Evolutionary conservation across 257 asterid genomes (phyloP).

Genomic region (Penstemon newberryi): DNA sequence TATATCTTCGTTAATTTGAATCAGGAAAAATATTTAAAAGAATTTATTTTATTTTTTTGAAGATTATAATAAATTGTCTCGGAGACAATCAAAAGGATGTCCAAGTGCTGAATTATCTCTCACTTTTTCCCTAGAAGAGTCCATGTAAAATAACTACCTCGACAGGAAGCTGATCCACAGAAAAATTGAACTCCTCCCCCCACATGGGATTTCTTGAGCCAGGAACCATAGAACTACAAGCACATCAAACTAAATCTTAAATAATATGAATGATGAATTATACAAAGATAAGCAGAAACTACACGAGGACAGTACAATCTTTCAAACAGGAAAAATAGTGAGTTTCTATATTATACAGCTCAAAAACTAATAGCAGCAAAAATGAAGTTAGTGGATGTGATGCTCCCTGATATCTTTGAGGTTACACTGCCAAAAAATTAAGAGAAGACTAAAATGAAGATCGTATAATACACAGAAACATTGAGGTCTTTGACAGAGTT

Average conservation of each 20-base stretch:
- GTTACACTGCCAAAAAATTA: background rate
- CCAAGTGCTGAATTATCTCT: conserved; percentile 5
- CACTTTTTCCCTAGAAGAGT: conserved; percentile 23
- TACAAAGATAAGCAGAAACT: background rate
- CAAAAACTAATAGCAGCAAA: conserved; percentile 16
- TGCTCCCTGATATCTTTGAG: background rate
- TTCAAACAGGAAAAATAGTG: conserved; percentile 5
- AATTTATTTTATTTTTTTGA: background rate
- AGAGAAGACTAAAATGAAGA: conserved; percentile 6
- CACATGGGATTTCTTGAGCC: conserved; percentile 97
- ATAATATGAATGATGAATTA: conserved; percentile 6
- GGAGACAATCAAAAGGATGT: background rate
- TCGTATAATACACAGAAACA: too few relatives aligned
- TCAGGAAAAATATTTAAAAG: conserved; percentile 5
- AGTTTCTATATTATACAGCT: conserved; percentile 10
- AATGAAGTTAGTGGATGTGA: background rate
- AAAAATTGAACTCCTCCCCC: conserved; percentile 93
- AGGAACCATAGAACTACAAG: conserved; percentile 91
- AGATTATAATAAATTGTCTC: background rate
- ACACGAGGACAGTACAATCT: background rate
- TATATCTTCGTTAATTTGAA: background rate
- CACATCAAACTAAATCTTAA: conserved; percentile 24
- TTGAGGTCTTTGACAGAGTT: too few relatives aligned
- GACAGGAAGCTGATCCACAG: conserved; percentile 80
- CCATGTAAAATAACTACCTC: conserved; percentile 52